Conservation (phyloP, 768 basidiomycete species). For the Hemileccinum impolitum region DNA sequence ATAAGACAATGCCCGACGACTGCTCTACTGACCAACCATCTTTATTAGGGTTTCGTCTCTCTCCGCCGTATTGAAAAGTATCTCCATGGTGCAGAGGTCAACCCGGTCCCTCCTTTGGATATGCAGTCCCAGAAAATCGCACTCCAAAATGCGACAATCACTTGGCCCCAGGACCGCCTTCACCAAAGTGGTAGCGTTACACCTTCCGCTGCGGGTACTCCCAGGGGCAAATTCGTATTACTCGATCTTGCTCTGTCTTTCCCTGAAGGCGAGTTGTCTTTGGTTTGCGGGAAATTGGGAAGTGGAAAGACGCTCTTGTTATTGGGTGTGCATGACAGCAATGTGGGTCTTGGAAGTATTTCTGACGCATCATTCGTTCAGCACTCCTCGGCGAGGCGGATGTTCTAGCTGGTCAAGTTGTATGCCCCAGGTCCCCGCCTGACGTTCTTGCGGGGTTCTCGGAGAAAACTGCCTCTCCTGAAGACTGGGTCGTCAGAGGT, state of each 20-base stretch:
- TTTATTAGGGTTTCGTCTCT: conserved; percentile 67
- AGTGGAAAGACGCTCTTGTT: conserved; percentile 86
- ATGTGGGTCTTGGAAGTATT: not conserved
- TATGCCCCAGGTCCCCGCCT: conserved; percentile 83
- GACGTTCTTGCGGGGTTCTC: conserved; percentile 66
- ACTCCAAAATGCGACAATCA: conserved; percentile 81
- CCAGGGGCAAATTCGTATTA: conserved; percentile 74
- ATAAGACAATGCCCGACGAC: not conserved
- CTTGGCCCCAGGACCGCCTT: conserved; percentile 82
- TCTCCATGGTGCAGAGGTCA: conserved; percentile 70
- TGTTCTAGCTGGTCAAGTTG: conserved; percentile 71
- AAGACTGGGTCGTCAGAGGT: conserved; percentile 74
- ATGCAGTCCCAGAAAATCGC: conserved; percentile 60
- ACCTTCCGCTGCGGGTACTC: conserved; percentile 64
- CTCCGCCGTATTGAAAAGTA: conserved; percentile 91
- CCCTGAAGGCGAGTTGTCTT: conserved; percentile 72
- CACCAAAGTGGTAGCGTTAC: conserved; percentile 40
- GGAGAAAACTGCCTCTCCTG: conserved; percentile 38
- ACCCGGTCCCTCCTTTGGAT: conserved; percentile 53
- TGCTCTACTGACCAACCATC: not conserved
- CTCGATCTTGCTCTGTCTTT: conserved; percentile 77
- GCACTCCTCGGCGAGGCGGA: conserved; percentile 64
- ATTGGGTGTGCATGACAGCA: conserved; percentile 40
- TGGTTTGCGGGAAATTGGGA: conserved; percentile 87
- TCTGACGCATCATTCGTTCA: conserved; percentile 23